Conservation (phyloP, 345 rosid species). For the Viola odorata region DNA sequence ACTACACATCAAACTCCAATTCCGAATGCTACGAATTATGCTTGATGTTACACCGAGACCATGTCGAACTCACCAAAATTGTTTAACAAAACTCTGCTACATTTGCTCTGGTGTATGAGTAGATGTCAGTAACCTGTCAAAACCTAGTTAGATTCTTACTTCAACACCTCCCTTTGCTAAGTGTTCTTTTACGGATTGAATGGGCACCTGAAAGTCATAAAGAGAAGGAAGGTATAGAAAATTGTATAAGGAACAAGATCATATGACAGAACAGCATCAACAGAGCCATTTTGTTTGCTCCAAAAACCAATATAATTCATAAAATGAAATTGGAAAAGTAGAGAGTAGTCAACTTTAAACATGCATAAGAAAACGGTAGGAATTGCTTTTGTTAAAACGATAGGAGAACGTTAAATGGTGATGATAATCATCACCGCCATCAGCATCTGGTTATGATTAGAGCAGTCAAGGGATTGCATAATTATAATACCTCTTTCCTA, state of each 20-base stretch:
- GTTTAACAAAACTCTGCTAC: too few relatives aligned
- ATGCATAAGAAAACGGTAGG: background rate
- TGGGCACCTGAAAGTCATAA: constrained; percentile 60
- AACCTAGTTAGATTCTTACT: constrained; percentile 47
- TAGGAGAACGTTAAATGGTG: background rate
- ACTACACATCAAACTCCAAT: too few relatives aligned
- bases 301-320: background rate
- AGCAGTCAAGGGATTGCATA: background rate
- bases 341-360: background rate
- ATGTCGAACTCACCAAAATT: too few relatives aligned
- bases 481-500: constrained; percentile 67
- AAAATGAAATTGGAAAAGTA: background rate
- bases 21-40: too few relatives aligned
- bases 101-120: too few relatives aligned
- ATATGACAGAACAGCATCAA: background rate
- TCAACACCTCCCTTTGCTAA: constrained; percentile 59
- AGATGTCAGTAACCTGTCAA: too few relatives aligned
- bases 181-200: constrained; percentile 71
- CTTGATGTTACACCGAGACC: too few relatives aligned
- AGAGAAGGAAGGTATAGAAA: background rate
- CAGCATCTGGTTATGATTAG: background rate
- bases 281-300: background rate
- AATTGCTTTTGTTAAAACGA: background rate
- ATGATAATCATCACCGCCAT: background rate
- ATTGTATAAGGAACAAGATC: background rate